Evolutionary conservation across 179 eudicot species (phyloP).

Genomic region (Amaranthus tricolor): DNA sequence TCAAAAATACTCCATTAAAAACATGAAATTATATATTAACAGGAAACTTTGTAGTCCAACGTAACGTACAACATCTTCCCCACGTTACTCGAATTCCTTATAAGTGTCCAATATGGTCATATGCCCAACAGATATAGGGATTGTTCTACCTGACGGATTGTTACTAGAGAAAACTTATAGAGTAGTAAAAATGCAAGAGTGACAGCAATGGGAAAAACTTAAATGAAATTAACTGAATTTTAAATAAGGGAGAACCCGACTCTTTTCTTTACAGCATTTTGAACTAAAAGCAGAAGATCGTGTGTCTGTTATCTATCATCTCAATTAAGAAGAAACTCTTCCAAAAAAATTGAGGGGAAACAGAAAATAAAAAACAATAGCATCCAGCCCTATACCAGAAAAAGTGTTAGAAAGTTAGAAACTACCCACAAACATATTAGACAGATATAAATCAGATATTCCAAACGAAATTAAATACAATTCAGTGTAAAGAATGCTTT

Average conservation of each 20-base stretch:
- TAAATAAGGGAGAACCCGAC: too few relatives aligned
- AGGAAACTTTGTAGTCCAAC: background rate
- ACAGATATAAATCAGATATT: background rate
- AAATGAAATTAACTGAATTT: too few relatives aligned
- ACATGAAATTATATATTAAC: background rate
- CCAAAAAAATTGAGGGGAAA: background rate
- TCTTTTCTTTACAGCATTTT: background rate
- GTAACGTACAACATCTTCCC: background rate
- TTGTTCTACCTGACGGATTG: too few relatives aligned
- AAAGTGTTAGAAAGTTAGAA: background rate
- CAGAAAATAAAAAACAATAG: background rate
- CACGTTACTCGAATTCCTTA: background rate
- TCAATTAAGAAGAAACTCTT: too few relatives aligned
- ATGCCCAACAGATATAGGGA: background rate
- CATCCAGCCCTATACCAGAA: background rate
- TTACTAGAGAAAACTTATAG: too few relatives aligned
- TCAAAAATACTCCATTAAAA: background rate
- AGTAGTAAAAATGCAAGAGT: too few relatives aligned
- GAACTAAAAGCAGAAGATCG: background rate
- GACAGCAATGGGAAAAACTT: too few relatives aligned
- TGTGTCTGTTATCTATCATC: background rate
- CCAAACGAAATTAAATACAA: background rate
- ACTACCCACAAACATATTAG: background rate
- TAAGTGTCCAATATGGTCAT: background rate
- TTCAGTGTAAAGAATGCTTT: background rate